A percentile compares a stretch with the other conserved stretches of the same genome.
Evolutionary conservation across 257 asterid species (phyloP).

Genomic region (Nicotiana otophora): DNA sequence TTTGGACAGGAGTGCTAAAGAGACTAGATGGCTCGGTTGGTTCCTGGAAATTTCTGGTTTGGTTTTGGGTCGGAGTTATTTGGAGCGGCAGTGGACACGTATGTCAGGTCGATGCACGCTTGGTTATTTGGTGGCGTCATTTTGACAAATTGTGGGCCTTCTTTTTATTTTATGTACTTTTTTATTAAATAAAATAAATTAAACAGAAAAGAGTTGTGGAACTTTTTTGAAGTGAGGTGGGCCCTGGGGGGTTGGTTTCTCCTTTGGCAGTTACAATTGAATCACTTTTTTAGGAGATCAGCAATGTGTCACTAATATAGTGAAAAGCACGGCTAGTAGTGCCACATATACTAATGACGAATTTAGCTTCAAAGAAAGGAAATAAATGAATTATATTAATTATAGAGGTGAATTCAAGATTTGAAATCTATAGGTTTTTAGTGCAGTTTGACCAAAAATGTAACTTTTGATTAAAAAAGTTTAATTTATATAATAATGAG

Average conservation of each 20-base stretch:
- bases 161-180: not conserved
- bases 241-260: not conserved
- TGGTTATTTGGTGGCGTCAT: not conserved
- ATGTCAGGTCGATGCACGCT: not conserved
- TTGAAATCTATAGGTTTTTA: too few relatives aligned
- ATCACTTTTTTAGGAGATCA: not conserved
- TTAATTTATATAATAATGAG: too few relatives aligned
- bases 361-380: not conserved
- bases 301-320: not conserved
- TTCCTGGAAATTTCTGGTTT: not conserved
- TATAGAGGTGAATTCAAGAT: too few relatives aligned
- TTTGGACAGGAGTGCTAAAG: slow-evolving; percentile 29
- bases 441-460: too few relatives aligned
- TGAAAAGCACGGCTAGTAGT: not conserved
- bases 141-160: not conserved
- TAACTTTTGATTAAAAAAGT: too few relatives aligned
- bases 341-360: not conserved
- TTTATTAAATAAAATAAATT: not conserved
- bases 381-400: not conserved
- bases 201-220: not conserved
- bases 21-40: not conserved
- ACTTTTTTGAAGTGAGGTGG: not conserved
- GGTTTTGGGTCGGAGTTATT: not conserved
- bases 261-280: not conserved
- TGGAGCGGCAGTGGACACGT: not conserved